These are phyloP conservation scores for Pseudonitzschia delicatissima DNA, from an alignment of 108 stramenopile species.

Conservation along the genomic window DNA sequence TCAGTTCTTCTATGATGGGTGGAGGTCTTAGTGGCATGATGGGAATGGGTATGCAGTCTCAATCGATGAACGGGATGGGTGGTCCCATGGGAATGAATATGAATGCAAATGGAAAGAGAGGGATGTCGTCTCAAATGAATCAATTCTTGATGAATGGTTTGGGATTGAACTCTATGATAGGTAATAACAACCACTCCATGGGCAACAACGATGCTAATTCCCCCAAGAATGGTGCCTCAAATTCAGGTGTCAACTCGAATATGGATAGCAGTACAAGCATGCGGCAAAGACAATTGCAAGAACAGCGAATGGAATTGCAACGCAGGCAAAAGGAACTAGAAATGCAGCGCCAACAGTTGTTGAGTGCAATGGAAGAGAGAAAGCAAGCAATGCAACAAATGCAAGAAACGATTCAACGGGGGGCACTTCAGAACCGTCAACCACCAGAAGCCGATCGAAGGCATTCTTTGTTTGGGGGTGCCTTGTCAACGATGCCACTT, in stretches of 20 bases:
- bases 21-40: too few species aligned
- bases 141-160: not conserved
- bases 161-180: not conserved
- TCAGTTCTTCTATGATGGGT: too few species aligned
- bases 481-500: conserved; percentile 29
- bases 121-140: not conserved
- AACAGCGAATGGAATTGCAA: conserved; percentile 52
- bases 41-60: not conserved
- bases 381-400: conserved; percentile 30
- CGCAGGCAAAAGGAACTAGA: conserved; percentile 45
- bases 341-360: conserved; percentile 41
- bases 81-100: not conserved
- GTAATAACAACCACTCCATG: not conserved
- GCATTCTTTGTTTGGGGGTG: conserved; percentile 29
- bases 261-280: not conserved
- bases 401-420: conserved; percentile 16
- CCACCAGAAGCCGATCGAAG: conserved; percentile 10
- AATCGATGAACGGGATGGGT: too few species aligned
- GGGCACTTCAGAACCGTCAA: not conserved
- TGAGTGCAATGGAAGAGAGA: conserved; percentile 43
- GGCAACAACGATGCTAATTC: not conserved
- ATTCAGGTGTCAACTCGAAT: not conserved
- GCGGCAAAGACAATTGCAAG: conserved; percentile 43
- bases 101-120: not conserved
- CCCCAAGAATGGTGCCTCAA: not conserved